Conservation (phyloP, 371 early-diverging fungal species). For the Mortierella sp. region DNA sequence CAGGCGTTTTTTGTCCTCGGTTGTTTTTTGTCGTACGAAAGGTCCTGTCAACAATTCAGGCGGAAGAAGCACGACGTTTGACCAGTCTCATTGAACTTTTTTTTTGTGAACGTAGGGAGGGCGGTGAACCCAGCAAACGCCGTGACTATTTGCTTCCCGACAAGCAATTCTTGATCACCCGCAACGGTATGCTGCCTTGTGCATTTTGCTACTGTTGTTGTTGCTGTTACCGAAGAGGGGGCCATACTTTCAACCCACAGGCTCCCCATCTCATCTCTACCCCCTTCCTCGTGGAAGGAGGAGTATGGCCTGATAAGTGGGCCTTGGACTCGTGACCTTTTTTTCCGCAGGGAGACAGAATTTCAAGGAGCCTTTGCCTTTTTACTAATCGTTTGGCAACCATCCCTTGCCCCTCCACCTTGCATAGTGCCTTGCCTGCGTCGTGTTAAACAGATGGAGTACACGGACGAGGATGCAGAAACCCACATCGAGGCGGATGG, state of each 20-base stretch:
- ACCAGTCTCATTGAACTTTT: not conserved
- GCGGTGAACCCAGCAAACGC: constrained; percentile 85
- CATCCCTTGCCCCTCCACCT: constrained; percentile 2
- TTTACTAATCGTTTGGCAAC: not conserved
- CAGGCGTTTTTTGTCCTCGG: not conserved
- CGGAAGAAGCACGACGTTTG: not conserved
- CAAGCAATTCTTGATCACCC: constrained; percentile 96
- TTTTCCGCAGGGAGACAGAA: constrained; percentile 26
- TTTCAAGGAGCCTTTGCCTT: constrained; percentile 25
- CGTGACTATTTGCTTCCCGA: constrained; percentile 93
- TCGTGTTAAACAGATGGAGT: constrained; percentile 70
- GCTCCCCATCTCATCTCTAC: constrained; percentile 9
- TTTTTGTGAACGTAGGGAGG: constrained; percentile 70
- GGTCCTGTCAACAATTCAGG: not conserved
- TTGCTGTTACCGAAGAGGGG: not conserved
- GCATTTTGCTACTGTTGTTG: not conserved
- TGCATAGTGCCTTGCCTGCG: constrained; percentile 89
- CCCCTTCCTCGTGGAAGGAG: not conserved
- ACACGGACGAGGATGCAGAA: not conserved
- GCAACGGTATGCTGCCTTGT: constrained; percentile 77
- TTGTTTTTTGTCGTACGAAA: not conserved
- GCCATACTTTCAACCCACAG: constrained; percentile 22
- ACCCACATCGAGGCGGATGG: not conserved
- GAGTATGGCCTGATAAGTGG: constrained; percentile 10
- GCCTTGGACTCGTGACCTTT: constrained; percentile 44